Conservation (phyloP, 75 land plant species). For the Sequoiadendron giganteum region DNA sequence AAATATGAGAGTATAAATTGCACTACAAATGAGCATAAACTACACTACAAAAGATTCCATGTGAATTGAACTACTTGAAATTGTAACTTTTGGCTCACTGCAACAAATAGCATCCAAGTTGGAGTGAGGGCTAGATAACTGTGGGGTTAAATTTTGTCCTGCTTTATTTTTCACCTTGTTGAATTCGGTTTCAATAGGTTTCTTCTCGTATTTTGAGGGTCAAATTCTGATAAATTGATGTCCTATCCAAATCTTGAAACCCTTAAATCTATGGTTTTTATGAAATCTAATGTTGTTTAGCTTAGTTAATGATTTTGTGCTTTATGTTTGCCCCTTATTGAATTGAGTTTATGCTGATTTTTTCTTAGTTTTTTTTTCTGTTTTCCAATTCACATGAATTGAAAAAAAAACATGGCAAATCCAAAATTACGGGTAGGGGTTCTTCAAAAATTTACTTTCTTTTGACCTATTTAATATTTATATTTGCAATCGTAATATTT, state of each 20-base stretch:
- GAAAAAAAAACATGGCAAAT: not conserved
- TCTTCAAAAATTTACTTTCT: too few species aligned
- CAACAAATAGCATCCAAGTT: not conserved
- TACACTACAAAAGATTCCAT: not conserved
- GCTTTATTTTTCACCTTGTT: not conserved
- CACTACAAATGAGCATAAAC: too few species aligned
- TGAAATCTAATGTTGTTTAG: too few species aligned
- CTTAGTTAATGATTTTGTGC: not conserved
- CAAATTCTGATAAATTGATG: too few species aligned
- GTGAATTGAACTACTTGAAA: not conserved
- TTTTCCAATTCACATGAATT: not conserved
- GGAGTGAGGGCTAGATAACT: not conserved
- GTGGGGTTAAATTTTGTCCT: not conserved
- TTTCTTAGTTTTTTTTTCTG: not conserved
- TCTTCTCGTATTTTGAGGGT: too few species aligned
- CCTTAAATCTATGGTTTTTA: too few species aligned
- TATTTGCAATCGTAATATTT: too few species aligned
- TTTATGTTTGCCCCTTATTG: not conserved
- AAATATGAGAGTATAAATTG: not conserved
- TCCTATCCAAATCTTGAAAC: too few species aligned
- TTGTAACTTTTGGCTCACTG: not conserved
- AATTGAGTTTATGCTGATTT: not conserved
- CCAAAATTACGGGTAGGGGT: not conserved
- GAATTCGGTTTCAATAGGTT: not conserved
- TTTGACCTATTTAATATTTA: too few species aligned